Percentiles rank a stretch among this genome's conserved stretches.
These are phyloP conservation scores for Whalleya microplaca DNA, from an alignment of 2,329 filamentous ascomycete species.

Conservation along the genomic window DNA sequence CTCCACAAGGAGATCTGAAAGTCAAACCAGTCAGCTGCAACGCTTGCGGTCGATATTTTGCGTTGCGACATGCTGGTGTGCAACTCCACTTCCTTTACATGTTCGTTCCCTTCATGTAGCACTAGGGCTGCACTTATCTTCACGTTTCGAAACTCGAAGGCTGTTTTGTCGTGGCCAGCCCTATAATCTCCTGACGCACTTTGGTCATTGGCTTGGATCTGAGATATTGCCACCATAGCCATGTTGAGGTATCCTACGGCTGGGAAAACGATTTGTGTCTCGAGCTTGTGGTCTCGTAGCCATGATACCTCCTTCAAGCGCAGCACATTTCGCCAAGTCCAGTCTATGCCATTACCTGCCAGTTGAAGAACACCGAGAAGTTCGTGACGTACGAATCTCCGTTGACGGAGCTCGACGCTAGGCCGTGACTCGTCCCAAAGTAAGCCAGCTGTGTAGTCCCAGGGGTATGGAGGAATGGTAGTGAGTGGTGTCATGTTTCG, in stretches of 20 bases:
- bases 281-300: constrained; percentile 27
- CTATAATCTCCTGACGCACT: neutral
- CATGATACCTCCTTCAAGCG: constrained; percentile 19
- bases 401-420: constrained; percentile 15
- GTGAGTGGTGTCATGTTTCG: neutral
- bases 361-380: constrained; percentile 7
- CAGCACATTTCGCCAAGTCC: constrained; percentile 23
- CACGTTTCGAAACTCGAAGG: constrained; percentile 11
- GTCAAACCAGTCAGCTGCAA: constrained; percentile 16
- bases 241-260: constrained; percentile 24
- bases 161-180: neutral
- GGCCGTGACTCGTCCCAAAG: constrained; percentile 17
- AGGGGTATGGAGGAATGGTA: constrained; percentile 41
- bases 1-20: constrained; percentile 26
- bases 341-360: constrained; percentile 20
- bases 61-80: constrained; percentile 18
- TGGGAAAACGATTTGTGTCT: constrained; percentile 22
- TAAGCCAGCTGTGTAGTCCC: constrained; percentile 36
- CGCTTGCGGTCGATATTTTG: constrained; percentile 10
- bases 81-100: constrained; percentile 8
- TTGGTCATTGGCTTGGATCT: too few species aligned
- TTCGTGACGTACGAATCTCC: constrained; percentile 21
- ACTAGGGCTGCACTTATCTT: constrained; percentile 6
- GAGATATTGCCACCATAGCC: constrained; percentile 22
- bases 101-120: neutral